Conservation (phyloP, 805 yeast genomes). For the Wickerhamiella azymoides region DNA sequence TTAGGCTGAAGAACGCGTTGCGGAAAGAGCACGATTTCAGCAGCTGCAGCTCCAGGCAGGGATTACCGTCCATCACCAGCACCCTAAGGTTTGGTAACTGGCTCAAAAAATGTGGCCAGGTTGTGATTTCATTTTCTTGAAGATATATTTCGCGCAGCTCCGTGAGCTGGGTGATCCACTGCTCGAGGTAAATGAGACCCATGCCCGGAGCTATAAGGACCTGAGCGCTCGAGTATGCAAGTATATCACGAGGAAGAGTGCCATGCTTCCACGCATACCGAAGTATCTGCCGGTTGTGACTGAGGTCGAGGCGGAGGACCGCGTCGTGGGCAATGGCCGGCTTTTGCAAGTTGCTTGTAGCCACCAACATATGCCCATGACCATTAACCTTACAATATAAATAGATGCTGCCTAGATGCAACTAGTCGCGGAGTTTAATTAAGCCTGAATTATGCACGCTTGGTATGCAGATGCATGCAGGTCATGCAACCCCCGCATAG, state of each 20-base stretch:
- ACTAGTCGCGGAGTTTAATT: background rate
- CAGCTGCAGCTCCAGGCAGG: constrained; percentile 18
- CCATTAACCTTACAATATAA: background rate
- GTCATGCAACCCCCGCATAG: background rate
- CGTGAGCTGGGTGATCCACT: constrained; percentile 19
- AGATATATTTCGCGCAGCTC: constrained; percentile 17
- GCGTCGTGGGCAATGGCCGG: constrained; percentile 1
- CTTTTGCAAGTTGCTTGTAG: constrained; percentile 2
- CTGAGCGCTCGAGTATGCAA: constrained; percentile 14
- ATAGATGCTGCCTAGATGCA: background rate
- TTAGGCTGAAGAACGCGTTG: constrained; percentile 10
- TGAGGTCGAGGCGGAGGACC: constrained; percentile 15
- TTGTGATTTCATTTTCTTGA: constrained; percentile 18
- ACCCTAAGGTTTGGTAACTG: constrained; percentile 14
- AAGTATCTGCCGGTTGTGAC: constrained; percentile 11
- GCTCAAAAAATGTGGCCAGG: constrained; percentile 22
- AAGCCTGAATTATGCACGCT: background rate
- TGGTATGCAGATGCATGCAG: too few species aligned
- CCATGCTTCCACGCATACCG: constrained; percentile 17
- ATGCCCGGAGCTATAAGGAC: constrained; percentile 17
- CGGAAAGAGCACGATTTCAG: constrained; percentile 16
- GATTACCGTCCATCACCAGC: constrained; percentile 21
- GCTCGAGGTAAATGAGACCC: constrained; percentile 19
- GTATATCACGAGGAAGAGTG: constrained; percentile 19
- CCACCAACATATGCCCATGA: too few species aligned